A percentile compares a stretch with the other conserved stretches of the same genome.
phyloP scores from a whole-genome alignment of 2,329 filamentous ascomycete species.

The Penicillium italicum region DNA sequence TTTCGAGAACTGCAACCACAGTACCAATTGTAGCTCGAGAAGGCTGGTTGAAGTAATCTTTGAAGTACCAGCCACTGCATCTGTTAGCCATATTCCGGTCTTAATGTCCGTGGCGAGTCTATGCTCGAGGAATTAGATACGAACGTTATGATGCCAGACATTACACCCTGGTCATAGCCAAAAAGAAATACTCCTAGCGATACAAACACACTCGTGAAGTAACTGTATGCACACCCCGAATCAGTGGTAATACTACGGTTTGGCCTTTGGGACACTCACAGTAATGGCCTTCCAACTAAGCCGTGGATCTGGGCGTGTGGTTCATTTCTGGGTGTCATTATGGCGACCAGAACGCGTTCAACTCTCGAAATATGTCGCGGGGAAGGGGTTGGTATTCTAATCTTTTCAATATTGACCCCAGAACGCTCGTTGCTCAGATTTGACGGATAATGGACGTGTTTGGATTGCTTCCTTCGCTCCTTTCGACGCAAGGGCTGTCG shows the following conservation, averaged over 20 bases:
- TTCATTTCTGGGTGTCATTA: conserved; percentile 77
- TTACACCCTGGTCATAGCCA: conserved; percentile 63
- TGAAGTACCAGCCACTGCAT: conserved; percentile 75
- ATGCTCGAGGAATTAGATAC: conserved; percentile 19
- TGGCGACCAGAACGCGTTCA: conserved; percentile 69
- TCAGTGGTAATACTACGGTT: background rate
- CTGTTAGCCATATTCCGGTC: background rate
- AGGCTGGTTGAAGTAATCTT: conserved; percentile 87
- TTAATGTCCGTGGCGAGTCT: background rate
- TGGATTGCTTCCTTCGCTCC: conserved; percentile 47
- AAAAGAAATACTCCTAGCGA: conserved; percentile 63
- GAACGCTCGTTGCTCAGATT: conserved; percentile 44
- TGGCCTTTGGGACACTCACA: conserved; percentile 56
- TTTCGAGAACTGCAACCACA: conserved; percentile 94
- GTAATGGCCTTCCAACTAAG: conserved; percentile 89
- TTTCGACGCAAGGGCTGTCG: conserved; percentile 52
- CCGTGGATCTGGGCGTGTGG: conserved; percentile 73
- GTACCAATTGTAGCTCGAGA: conserved; percentile 84
- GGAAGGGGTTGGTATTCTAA: conserved; percentile 69
- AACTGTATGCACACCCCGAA: conserved; percentile 53
- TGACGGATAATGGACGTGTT: conserved; percentile 66
- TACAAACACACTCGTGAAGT: conserved; percentile 83
- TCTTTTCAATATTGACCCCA: conserved; percentile 46
- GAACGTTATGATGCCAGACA: conserved; percentile 67
- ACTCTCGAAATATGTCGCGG: conserved; percentile 61